phyloP scores from a whole-genome alignment of 164 flowering plant genomes.

The Dillenia suffruticosa region DNA sequence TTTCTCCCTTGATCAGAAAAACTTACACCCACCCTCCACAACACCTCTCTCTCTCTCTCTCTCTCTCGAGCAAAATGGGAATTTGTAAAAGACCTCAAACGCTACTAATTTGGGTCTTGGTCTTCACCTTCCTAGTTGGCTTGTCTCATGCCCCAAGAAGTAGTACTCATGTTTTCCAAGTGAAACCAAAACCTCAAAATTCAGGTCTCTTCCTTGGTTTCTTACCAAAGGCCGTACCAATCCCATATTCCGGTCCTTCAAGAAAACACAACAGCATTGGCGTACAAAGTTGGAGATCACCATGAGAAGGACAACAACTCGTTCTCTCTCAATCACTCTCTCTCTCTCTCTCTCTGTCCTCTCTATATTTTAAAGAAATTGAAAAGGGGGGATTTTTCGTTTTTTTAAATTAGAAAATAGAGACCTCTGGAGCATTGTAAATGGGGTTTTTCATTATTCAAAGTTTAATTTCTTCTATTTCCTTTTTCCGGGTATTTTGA shows the following conservation, averaged over 20 bases:
- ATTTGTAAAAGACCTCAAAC: conserved; percentile 16
- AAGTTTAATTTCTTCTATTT: too few species aligned
- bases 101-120: conserved; percentile 19
- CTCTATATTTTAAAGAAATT: not conserved
- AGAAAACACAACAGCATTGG: conserved; percentile 73
- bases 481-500: too few species aligned
- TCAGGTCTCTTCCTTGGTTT: conserved; percentile 45
- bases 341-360: not conserved
- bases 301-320: conserved; percentile 17
- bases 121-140: conserved; percentile 22
- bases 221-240: conserved; percentile 55
- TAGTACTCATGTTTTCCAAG: conserved; percentile 18
- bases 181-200: conserved; percentile 23
- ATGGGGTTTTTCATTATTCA: conserved; percentile 7
- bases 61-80: conserved; percentile 17
- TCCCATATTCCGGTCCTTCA: conserved; percentile 73
- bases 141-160: conserved; percentile 40
- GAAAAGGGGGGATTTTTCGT: not conserved
- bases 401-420: conserved; percentile 1
- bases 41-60: not conserved
- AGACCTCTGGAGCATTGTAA: conserved; percentile 1
- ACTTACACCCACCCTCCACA: not conserved
- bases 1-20: conserved; percentile 10
- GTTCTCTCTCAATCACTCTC: not conserved
- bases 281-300: conserved; percentile 36